These are phyloP conservation scores for Populus pruinosa DNA, from an alignment of 345 rosid species.

Conservation along the genomic window DNA sequence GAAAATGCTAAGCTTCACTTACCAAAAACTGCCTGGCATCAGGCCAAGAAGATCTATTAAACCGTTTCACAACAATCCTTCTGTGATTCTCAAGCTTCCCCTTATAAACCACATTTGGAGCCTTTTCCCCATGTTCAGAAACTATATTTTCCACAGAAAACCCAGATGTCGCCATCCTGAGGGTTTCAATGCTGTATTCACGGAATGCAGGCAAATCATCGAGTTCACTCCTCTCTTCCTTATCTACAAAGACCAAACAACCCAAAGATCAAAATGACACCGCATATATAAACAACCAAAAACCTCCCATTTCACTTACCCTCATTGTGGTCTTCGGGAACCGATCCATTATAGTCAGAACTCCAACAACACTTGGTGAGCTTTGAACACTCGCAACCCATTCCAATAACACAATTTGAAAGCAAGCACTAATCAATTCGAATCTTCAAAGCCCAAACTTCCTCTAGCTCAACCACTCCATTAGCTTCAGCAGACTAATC, in stretches of 20 bases:
- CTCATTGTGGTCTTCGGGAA: slow-evolving; percentile 24
- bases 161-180: slow-evolving; percentile 45
- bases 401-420: slow-evolving; percentile 13
- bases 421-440: background rate
- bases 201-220: slow-evolving; percentile 31
- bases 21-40: slow-evolving; percentile 44
- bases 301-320: slow-evolving; percentile 28
- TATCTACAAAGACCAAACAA: slow-evolving; percentile 17
- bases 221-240: slow-evolving; percentile 26
- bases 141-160: slow-evolving; percentile 44
- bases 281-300: slow-evolving; percentile 1
- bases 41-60: slow-evolving; percentile 47
- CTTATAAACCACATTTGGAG: slow-evolving; percentile 45
- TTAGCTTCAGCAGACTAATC: background rate
- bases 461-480: background rate
- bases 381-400: slow-evolving; percentile 48
- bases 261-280: slow-evolving; percentile 6
- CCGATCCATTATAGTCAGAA: slow-evolving; percentile 23
- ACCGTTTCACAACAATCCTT: slow-evolving; percentile 40
- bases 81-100: slow-evolving; percentile 43
- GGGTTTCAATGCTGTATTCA: slow-evolving; percentile 34
- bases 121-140: slow-evolving; percentile 49
- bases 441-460: background rate
- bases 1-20: slow-evolving; percentile 3
- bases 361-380: slow-evolving; percentile 36